phyloP scores from a whole-genome alignment of 2,329 filamentous ascomycete species.

The Beauveria pseudobassiana region DNA sequence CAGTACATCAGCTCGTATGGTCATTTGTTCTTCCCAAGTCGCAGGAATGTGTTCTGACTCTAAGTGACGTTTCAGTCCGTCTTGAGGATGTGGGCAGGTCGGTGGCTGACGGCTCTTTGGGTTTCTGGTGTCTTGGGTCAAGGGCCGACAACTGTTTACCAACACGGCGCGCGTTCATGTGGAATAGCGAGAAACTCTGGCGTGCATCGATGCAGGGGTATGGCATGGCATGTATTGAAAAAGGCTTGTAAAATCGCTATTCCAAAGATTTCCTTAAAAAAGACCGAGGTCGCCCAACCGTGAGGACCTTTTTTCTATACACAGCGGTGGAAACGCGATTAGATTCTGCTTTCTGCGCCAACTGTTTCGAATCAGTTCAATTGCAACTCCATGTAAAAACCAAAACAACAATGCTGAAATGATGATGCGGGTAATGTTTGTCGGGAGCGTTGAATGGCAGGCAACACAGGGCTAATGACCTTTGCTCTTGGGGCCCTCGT shows the following conservation, averaged over 20 bases:
- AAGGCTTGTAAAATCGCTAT: not conserved
- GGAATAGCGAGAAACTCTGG: slow-evolving; percentile 20
- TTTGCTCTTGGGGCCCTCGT: slow-evolving; percentile 52
- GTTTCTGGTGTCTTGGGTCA: slow-evolving; percentile 25
- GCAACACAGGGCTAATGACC: slow-evolving; percentile 5
- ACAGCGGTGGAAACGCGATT: not conserved
- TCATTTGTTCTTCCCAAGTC: too few relatives aligned
- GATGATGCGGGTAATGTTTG: not conserved
- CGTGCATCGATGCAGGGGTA: slow-evolving; percentile 13
- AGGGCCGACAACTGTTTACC: slow-evolving; percentile 26
- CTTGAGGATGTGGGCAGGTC: slow-evolving; percentile 9
- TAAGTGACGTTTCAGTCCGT: too few relatives aligned
- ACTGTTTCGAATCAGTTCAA: slow-evolving; percentile 3
- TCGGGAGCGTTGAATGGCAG: not conserved
- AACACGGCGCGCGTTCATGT: slow-evolving; percentile 24
- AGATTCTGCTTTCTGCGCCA: slow-evolving; percentile 6
- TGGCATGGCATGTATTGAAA: not conserved
- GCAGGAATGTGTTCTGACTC: too few relatives aligned
- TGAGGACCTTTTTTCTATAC: not conserved
- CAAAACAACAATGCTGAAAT: not conserved
- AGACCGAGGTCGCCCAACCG: not conserved
- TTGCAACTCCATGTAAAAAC: not conserved
- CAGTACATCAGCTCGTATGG: too few relatives aligned
- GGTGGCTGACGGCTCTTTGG: slow-evolving; percentile 26
- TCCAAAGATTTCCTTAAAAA: not conserved